These are phyloP conservation scores for Ettlia oleoabundans DNA, from an alignment of 139 green algal species.

Conservation along the genomic window DNA sequence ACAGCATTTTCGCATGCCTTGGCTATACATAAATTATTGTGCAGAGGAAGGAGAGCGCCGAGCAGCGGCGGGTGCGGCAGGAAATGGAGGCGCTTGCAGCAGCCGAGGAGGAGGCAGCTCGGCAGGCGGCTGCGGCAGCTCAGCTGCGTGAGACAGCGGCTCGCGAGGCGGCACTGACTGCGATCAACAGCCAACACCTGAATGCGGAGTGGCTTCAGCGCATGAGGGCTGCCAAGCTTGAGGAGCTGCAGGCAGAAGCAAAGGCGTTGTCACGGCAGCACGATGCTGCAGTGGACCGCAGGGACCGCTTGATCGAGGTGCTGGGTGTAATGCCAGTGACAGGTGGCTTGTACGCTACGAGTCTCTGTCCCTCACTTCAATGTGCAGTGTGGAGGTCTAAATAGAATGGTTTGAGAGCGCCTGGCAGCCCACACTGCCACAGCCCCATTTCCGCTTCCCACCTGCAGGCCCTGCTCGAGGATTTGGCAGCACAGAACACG, in stretches of 20 bases:
- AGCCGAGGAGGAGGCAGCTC: conserved; percentile 52
- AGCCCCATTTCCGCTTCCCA: neutral
- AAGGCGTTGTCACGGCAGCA: conserved; percentile 73
- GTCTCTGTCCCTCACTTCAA: neutral
- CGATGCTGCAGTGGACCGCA: conserved; percentile 81
- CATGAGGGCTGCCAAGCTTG: conserved; percentile 30
- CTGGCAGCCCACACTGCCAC: neutral
- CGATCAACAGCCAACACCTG: conserved; percentile 22
- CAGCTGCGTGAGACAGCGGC: conserved; percentile 40
- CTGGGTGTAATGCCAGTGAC: no score
- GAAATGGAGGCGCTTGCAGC: conserved; percentile 71
- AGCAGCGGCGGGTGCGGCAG: conserved; percentile 61
- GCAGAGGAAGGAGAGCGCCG: conserved; percentile 67
- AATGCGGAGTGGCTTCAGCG: conserved; percentile 39
- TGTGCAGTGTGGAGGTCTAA: neutral
- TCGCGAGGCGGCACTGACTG: neutral
- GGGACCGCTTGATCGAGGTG: conserved; percentile 87
- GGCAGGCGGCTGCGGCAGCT: conserved; percentile 53
- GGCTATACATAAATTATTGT: no score
- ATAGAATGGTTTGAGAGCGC: neutral
- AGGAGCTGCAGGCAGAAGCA: conserved; percentile 19
- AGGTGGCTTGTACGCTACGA: no score
- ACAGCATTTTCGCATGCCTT: no score
- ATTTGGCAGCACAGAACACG: conserved; percentile 88
- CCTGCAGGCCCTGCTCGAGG: conserved; percentile 78